Evolutionary conservation across 768 basidiomycete genomes (phyloP), one percentile per base, ranked within the genome.

Genomic region (Panus rudis): DNA sequence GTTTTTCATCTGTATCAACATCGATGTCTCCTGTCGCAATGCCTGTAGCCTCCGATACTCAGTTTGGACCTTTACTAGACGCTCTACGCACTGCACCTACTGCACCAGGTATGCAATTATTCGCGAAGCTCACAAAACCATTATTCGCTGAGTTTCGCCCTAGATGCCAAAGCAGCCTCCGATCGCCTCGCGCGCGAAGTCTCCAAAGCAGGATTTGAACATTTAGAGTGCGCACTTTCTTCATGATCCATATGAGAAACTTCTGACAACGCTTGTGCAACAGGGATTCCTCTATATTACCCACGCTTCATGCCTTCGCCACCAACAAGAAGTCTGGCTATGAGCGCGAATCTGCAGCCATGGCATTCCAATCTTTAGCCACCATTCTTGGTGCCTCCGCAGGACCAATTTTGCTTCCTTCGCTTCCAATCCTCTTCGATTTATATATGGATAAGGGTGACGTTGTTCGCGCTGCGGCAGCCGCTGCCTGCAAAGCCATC

Each of bases 361-460:
- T 92, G 47, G 89, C 76, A 6, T 84, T 85, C 58, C 81, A 84
- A 46, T 85, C 87, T 6, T 62, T 93, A 19, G 76, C 84, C 38
- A 69, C 65, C 33, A 69, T 79, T 42, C 71, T 91, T 20, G 92
- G 92, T 23, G 64, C 79, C 17, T 64, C 86, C 4, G 65, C 70
- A 42, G 87, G 78, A 28, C 89, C 91, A 14, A 63, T 87, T 40
- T 70, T 96, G 26, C 70, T 96, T 12, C 72, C 85, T 2, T 83
- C 82, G 32, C 78, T 97, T 41, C 75, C 88, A 14, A 55, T 80
- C 30, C 63, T 97, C 40, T 84, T 84, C 62, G 87, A 92, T 41
- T 72, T 92, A 28, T 83, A 86, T 64, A 84, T 87, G 73, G 94
- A 98, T 61, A 93, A 94, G 63, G 92, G 91, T 49, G 91, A 92